phyloP scores from a whole-genome alignment of 208 protist genomes.

The Leishmania braziliensis region DNA sequence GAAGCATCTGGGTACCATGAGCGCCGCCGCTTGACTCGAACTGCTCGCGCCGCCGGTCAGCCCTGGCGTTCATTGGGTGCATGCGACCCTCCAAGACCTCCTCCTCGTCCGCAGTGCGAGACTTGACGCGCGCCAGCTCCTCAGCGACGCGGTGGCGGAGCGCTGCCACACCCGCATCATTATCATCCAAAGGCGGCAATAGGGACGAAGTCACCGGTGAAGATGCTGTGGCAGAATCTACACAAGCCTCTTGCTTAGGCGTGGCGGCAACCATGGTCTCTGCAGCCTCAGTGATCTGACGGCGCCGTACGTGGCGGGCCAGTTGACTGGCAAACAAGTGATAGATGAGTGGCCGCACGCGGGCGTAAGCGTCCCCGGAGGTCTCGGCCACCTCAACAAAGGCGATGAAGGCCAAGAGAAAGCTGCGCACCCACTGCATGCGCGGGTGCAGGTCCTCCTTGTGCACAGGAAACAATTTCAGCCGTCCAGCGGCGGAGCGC shows the following conservation, averaged over 20 bases:
- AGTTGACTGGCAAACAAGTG: slow-evolving; percentile 77
- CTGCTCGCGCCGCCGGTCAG: slow-evolving; percentile 67
- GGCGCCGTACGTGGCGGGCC: slow-evolving; percentile 30
- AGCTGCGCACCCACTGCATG: slow-evolving; percentile 84
- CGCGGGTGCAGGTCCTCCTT: slow-evolving; percentile 73
- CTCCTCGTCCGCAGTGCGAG: slow-evolving; percentile 51
- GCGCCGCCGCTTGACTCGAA: slow-evolving; percentile 81
- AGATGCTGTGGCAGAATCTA: background rate
- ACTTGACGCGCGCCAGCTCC: slow-evolving; percentile 39
- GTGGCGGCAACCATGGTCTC: slow-evolving; percentile 1
- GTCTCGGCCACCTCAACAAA: slow-evolving; percentile 74
- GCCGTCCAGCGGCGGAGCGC: slow-evolving; percentile 51
- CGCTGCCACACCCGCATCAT: background rate
- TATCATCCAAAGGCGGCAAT: background rate
- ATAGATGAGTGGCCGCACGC: slow-evolving; percentile 51
- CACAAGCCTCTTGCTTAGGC: background rate
- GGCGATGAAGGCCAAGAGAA: slow-evolving; percentile 78
- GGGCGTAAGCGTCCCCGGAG: slow-evolving; percentile 52
- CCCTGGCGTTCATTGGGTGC: slow-evolving; percentile 72
- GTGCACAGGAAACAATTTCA: slow-evolving; percentile 78
- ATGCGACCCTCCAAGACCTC: slow-evolving; percentile 48
- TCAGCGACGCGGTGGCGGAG: slow-evolving; percentile 16
- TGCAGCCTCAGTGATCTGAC: slow-evolving; percentile 16
- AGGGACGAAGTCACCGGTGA: background rate
- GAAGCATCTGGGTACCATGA: slow-evolving; percentile 69